Base-by-base conservation (phyloP, 2,329 filamentous ascomycete species). In the Myriosclerotinia scirpicola region DNA sequence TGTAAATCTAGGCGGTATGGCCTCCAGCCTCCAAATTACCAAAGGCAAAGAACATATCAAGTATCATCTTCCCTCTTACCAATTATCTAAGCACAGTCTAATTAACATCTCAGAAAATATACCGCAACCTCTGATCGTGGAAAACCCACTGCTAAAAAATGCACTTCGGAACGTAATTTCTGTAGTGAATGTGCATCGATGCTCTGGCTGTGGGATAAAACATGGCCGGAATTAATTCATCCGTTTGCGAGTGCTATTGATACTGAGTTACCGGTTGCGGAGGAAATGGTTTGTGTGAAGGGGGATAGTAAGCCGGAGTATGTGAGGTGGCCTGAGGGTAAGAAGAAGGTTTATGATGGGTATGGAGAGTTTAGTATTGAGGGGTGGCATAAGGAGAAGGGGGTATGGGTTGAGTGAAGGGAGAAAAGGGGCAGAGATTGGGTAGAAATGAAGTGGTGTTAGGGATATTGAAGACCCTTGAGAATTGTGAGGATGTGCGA, bases 171-270 rank as follows among this genome's bases (percentile, higher is more conserved):
- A 72, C 76, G 81, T 14, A 81, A 76, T 69, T 83, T 82, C 68
- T 82, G 80, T 70, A 78, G 77, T 3, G 79, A 80, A 60, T 83
- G 81, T 72, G 78, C 80, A 59, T 76, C 77, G 6, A 81, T 81
- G 80, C 73, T 81, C 7, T 81, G 80, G 81, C 69, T 82, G 5
- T 82, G 79, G 78, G 80, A 82, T 70, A 73, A 77, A 26, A 75
- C 78, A 20, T 82, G 80, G 80, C 80, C 80, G 0, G 80, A 82
- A 68, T 65, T 82, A 63, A 80, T 82, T 61, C 81, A 82, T 71
- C 81, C 80, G 1, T 83, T 82, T 74, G 80, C 81, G 5, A 79
- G 80, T 11, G 81, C 80, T 26, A 81, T 83, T 69, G 81, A 82
- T 73, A 81, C 79, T 5, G 78, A 80, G 40, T 66, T 83, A 66